These are phyloP conservation scores for Podospora appendiculata DNA, from an alignment of 495 filamentous ascomycete species.

Conservation along the genomic window DNA sequence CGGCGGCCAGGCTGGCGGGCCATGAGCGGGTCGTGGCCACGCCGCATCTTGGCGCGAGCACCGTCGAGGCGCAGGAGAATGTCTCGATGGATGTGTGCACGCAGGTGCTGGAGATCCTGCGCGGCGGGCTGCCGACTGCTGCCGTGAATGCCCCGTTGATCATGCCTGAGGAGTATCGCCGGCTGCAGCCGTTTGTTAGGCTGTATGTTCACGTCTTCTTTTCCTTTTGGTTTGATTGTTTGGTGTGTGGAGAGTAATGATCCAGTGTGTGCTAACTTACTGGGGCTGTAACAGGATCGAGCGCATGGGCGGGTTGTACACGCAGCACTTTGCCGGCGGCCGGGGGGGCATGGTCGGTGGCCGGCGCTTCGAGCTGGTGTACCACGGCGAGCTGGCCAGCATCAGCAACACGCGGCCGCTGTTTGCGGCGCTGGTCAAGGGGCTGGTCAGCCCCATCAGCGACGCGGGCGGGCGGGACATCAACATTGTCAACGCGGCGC, in stretches of 20 bases:
- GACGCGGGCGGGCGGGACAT: slow-evolving; percentile 53
- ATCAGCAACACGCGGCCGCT: slow-evolving; percentile 61
- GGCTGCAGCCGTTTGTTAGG: slow-evolving; percentile 60
- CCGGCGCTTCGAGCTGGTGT: slow-evolving; percentile 60
- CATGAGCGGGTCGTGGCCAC: slow-evolving; percentile 62
- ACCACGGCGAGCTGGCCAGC: slow-evolving; percentile 55
- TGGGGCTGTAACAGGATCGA: slow-evolving; percentile 37
- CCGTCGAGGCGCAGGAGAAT: slow-evolving; percentile 71
- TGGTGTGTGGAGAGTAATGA: not conserved
- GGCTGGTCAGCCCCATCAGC: slow-evolving; percentile 52
- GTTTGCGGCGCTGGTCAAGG: slow-evolving; percentile 63
- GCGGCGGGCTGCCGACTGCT: slow-evolving; percentile 56
- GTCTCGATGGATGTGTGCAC: slow-evolving; percentile 66
- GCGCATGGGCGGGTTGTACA: slow-evolving; percentile 62
- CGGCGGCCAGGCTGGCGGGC: slow-evolving; percentile 46
- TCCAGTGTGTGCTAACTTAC: too few species aligned
- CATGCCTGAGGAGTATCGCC: slow-evolving; percentile 61
- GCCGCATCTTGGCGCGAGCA: slow-evolving; percentile 65
- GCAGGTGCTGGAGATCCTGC: slow-evolving; percentile 60
- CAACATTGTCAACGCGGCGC: slow-evolving; percentile 66
- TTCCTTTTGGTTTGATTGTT: not conserved
- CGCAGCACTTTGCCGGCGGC: slow-evolving; percentile 53
- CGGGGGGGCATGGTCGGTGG: slow-evolving; percentile 28
- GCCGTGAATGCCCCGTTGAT: slow-evolving; percentile 70
- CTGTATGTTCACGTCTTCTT: slow-evolving; percentile 23